Evolutionary conservation across 140 eudicot species (phyloP).

Genomic region (Erigeron philadelphicus): DNA sequence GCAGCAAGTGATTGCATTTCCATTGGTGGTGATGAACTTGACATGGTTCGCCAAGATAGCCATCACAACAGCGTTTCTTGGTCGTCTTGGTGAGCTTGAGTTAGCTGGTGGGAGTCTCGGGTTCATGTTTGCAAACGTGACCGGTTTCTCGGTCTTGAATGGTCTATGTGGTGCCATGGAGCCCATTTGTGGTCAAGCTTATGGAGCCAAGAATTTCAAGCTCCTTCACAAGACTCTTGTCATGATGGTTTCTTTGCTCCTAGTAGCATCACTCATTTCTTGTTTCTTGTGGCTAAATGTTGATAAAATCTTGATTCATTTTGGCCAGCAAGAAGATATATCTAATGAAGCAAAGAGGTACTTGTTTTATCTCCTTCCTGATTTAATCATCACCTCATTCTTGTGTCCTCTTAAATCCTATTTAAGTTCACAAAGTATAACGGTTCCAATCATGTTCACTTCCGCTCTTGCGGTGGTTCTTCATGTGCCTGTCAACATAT

Average conservation of each 20-base stretch:
- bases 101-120: slow-evolving; percentile 78
- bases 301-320: slow-evolving; percentile 49
- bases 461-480: slow-evolving; percentile 50
- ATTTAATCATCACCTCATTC: slow-evolving; percentile 55
- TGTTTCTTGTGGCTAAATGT: slow-evolving; percentile 75
- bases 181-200: slow-evolving; percentile 91
- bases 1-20: slow-evolving; percentile 48
- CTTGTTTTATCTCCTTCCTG: slow-evolving; percentile 63
- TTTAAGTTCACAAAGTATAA: slow-evolving; percentile 60
- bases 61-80: slow-evolving; percentile 86
- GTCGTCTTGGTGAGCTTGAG: slow-evolving; percentile 72
- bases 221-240: slow-evolving; percentile 82
- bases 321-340: slow-evolving; percentile 73
- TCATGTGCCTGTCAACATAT: slow-evolving; percentile 61
- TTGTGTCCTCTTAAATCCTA: slow-evolving; percentile 72
- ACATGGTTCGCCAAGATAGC: slow-evolving; percentile 70
- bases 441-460: slow-evolving; percentile 75
- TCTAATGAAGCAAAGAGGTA: slow-evolving; percentile 42
- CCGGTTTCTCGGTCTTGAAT: slow-evolving; percentile 69
- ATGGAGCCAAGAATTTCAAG: slow-evolving; percentile 68
- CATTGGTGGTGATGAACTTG: slow-evolving; percentile 63
- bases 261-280: slow-evolving; percentile 40
- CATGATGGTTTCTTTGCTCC: slow-evolving; percentile 50
- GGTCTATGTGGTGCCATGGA: slow-evolving; percentile 88
- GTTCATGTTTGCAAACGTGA: slow-evolving; percentile 74